These are phyloP conservation scores for Echinochloa phyllopogon DNA, from an alignment of 176 grass and related monocot genomes.

Conservation along the genomic window DNA sequence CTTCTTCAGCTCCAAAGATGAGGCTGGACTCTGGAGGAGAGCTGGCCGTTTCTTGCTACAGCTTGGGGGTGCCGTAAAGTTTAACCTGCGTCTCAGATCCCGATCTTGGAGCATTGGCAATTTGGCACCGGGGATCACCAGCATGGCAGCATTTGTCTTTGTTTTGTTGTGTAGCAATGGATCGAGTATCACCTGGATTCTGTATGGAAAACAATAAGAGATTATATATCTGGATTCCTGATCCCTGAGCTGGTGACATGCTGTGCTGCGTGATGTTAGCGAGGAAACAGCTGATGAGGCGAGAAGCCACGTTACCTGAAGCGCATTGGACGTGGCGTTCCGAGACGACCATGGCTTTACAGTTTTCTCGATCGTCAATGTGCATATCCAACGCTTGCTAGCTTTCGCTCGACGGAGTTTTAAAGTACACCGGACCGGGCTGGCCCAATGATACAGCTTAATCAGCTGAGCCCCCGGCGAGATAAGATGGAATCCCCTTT, in stretches of 20 bases:
- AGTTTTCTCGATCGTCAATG: constrained; percentile 23
- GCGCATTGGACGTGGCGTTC: constrained; percentile 25
- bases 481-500: constrained; percentile 56
- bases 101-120: background rate
- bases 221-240: too few species aligned
- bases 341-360: background rate
- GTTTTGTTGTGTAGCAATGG: background rate
- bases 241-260: background rate
- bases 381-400: background rate
- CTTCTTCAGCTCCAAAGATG: too few species aligned
- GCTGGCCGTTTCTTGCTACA: background rate
- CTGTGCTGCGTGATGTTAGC: background rate
- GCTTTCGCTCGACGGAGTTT: background rate
- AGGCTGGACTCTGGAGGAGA: background rate
- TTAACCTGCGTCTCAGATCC: background rate
- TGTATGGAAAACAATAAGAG: background rate
- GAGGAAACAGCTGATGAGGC: constrained; percentile 23
- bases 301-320: constrained; percentile 11
- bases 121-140: background rate
- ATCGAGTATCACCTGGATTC: constrained; percentile 4
- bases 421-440: constrained; percentile 33
- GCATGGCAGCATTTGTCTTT: background rate
- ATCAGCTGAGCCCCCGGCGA: background rate
- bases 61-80: too few species aligned
- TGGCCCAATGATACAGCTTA: constrained; percentile 18